phyloP scores from a whole-genome alignment of 345 rosid species.

The Eutrema heterophyllum region DNA sequence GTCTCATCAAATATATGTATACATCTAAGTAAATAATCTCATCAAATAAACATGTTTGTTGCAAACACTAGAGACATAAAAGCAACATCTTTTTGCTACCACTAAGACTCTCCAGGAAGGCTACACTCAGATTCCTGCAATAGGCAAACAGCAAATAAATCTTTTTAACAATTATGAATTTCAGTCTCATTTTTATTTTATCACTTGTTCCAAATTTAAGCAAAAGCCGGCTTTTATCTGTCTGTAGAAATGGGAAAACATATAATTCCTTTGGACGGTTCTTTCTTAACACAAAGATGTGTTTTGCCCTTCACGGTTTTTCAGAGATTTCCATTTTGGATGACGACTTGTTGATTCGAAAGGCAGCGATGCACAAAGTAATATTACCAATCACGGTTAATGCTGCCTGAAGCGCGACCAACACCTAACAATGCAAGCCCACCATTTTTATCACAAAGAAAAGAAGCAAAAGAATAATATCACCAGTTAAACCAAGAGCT shows the following conservation, averaged over 20 bases:
- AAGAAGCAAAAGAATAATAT: not conserved
- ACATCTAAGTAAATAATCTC: no score
- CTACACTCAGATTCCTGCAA: no score
- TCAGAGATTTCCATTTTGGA: conserved; percentile 39
- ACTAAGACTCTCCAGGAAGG: no score
- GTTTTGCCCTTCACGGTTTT: conserved; percentile 21
- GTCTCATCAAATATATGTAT: no score
- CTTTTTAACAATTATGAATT: no score
- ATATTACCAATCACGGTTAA: conserved; percentile 77
- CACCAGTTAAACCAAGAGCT: not conserved
- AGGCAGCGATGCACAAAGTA: conserved; percentile 84
- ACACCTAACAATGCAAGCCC: conserved; percentile 37
- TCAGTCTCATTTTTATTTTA: no score
- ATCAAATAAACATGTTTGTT: no score
- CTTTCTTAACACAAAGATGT: not conserved
- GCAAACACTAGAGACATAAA: no score
- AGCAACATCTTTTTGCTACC: no score
- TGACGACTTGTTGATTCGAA: conserved; percentile 53
- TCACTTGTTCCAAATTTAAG: no score
- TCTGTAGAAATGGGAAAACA: not conserved
- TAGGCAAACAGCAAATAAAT: no score
- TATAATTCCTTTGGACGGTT: not conserved
- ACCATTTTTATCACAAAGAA: not conserved
- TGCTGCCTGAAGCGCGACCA: conserved; percentile 83
- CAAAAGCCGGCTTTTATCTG: no score